These are phyloP conservation scores for Penicillium longicatenatum DNA, from an alignment of 495 filamentous ascomycete genomes.

Conservation along the genomic window DNA sequence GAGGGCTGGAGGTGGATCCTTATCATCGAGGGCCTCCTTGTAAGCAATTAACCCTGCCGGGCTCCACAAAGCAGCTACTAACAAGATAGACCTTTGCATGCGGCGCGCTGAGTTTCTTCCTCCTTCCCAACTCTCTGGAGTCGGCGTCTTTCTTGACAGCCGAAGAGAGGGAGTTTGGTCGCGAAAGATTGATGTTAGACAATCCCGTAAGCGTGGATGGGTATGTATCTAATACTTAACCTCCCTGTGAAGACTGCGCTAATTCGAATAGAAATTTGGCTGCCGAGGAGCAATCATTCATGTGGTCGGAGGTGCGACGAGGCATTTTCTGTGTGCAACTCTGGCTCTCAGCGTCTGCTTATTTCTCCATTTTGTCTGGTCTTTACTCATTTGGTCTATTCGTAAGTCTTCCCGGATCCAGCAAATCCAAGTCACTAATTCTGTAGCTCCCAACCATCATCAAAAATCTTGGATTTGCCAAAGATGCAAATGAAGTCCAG, in stretches of 20 bases:
- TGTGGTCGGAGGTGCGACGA: slow-evolving; percentile 46
- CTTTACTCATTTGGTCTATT: slow-evolving; percentile 49
- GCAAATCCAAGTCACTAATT: slow-evolving; percentile 5
- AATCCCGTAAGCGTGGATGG: slow-evolving; percentile 36
- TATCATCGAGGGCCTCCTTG: slow-evolving; percentile 62
- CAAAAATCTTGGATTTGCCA: slow-evolving; percentile 60
- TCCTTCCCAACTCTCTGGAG: slow-evolving; percentile 56
- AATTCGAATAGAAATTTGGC: slow-evolving; percentile 20
- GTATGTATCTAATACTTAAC: slow-evolving; percentile 21
- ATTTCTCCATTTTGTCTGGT: slow-evolving; percentile 46
- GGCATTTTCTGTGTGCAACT: slow-evolving; percentile 38
- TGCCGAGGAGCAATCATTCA: slow-evolving; percentile 37
- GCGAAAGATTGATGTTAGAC: slow-evolving; percentile 40
- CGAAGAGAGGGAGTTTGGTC: slow-evolving; percentile 50
- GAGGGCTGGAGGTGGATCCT: slow-evolving; percentile 69
- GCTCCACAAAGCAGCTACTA: not conserved
- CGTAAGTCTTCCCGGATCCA: slow-evolving; percentile 21
- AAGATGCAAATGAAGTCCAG: slow-evolving; percentile 68
- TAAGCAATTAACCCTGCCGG: slow-evolving; percentile 10
- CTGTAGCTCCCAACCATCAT: slow-evolving; percentile 75
- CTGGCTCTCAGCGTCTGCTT: slow-evolving; percentile 46
- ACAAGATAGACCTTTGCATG: slow-evolving; percentile 50
- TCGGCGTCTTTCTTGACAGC: slow-evolving; percentile 52
- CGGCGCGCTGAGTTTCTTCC: slow-evolving; percentile 52
- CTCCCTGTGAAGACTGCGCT: not conserved